A percentile compares a stretch with the other conserved stretches of the same genome.
phyloP scores from a whole-genome alignment of 2,329 filamentous ascomycete genomes.

The Fusarium napiforme region DNA sequence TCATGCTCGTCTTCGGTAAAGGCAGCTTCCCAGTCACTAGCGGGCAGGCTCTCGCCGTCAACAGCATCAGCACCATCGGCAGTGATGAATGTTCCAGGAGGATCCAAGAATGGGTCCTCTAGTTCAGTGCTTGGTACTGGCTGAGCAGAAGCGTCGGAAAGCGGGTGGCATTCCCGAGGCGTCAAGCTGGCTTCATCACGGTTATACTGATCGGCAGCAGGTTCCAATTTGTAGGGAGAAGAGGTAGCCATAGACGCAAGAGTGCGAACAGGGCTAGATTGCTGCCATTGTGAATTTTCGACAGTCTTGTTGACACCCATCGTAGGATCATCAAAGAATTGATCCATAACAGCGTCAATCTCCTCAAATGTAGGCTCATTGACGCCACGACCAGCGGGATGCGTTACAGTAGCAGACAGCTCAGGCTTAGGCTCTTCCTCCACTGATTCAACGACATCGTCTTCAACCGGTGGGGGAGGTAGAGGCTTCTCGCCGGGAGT shows the following conservation, averaged over 20 bases:
- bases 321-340: constrained; percentile 78
- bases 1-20: constrained; percentile 85
- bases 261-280: constrained; percentile 38
- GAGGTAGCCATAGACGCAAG: constrained; percentile 51
- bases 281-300: constrained; percentile 58
- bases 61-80: constrained; percentile 62
- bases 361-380: constrained; percentile 75
- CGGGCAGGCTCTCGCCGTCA: constrained; percentile 66
- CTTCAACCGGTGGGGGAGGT: constrained; percentile 43
- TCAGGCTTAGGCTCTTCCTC: constrained; percentile 42
- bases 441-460: constrained; percentile 45
- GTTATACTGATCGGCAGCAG: constrained; percentile 62
- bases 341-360: constrained; percentile 92
- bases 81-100: constrained; percentile 58
- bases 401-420: constrained; percentile 25
- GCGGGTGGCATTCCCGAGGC: constrained; percentile 64
- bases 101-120: constrained; percentile 72
- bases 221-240: constrained; percentile 64
- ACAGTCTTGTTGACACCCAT: constrained; percentile 76
- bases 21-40: constrained; percentile 92
- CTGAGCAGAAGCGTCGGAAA: constrained; percentile 59
- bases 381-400: constrained; percentile 32
- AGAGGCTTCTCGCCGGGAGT: constrained; percentile 43
- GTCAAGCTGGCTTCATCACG: constrained; percentile 81
- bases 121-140: constrained; percentile 64